These are phyloP conservation scores for Mycena rosella DNA, from an alignment of 768 basidiomycete species.

Conservation along the genomic window DNA sequence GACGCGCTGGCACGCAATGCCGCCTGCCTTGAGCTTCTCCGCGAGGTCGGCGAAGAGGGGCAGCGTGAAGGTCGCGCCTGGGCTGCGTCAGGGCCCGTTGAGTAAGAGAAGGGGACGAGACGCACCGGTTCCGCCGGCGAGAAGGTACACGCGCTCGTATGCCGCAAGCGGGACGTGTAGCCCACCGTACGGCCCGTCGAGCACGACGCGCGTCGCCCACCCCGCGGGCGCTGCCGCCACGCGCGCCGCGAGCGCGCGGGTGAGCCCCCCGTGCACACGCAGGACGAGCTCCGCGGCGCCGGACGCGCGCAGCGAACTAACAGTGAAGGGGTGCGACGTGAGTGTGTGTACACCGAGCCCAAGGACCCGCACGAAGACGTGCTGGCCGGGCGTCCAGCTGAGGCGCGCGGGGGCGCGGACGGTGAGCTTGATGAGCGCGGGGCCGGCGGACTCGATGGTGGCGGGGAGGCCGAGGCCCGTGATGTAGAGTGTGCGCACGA, in stretches of 20 bases:
- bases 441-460: conserved; percentile 40
- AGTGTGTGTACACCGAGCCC: conserved; percentile 40
- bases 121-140: conserved; percentile 50
- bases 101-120: conserved; percentile 1
- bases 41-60: conserved; percentile 45
- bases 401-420: conserved; percentile 40
- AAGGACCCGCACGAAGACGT: conserved; percentile 41
- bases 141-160: conserved; percentile 46
- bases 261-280: conserved; percentile 47
- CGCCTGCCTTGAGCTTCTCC: conserved; percentile 30
- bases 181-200: conserved; percentile 49
- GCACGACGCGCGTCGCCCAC: conserved; percentile 39
- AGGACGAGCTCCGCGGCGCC: conserved; percentile 39
- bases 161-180: conserved; percentile 40
- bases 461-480: conserved; percentile 40
- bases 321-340: conserved; percentile 52
- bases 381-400: conserved; percentile 50
- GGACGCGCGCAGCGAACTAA: conserved; percentile 41
- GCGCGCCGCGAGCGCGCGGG: conserved; percentile 35
- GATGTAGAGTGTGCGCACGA: conserved; percentile 42
- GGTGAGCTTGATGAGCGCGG: conserved; percentile 42
- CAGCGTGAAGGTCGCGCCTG: conserved; percentile 43
- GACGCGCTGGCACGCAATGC: conserved; percentile 34
- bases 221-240: conserved; percentile 23
- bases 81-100: neutral